Base-by-base conservation (phyloP, 2,329 filamentous ascomycete genomes). In the Kalmusia sp. region DNA sequence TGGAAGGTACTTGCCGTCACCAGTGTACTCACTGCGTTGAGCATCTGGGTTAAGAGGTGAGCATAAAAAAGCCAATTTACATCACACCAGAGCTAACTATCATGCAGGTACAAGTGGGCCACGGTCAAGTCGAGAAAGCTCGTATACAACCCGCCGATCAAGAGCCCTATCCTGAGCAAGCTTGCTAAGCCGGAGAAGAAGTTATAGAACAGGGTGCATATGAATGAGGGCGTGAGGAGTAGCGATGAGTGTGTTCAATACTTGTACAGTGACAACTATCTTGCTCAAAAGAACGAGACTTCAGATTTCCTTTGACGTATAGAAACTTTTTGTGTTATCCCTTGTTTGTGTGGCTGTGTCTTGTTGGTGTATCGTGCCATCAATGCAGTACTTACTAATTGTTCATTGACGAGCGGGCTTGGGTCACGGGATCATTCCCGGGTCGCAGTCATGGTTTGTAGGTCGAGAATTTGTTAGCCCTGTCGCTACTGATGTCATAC, bases 61-160 rank as follows among this genome's bases (percentile, higher is more conserved):
- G 77, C 58, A 35, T 3, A n/a, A 11, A 5, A 27, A 41, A 17
- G n/a, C 27, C 35, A 22, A 7, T 27, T 46, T 27, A 1, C 17
- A 12, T 19, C 19, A 14, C 19, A 22, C 14, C 27, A 51, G n/a
- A 14, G 59, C 69, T 77, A 57, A 77, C 67, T 57, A 49, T 24
- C 15, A 17, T 45, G 51, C 58, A 82, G 80, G 69, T 99, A 99
- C 88, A 99, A 98, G 87, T 99, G 95, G 95, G 85, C 92, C 56
- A 88, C 90, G 71, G 82, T 99, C 78, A 99, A 99, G 89, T 90
- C 92, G 69, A 89, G 95, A 74, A 96, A 98, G 88, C 82, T 98
- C 68, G 83, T 87, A 68, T 96, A 96, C 81, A 90, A 87, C 75
- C 91, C 92, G 60, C 92, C 92, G 17, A 54, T 52, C 31, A 61